These are phyloP conservation scores for Fusarium marasasianum DNA, from an alignment of 2,329 filamentous ascomycete species.

Conservation along the genomic window DNA sequence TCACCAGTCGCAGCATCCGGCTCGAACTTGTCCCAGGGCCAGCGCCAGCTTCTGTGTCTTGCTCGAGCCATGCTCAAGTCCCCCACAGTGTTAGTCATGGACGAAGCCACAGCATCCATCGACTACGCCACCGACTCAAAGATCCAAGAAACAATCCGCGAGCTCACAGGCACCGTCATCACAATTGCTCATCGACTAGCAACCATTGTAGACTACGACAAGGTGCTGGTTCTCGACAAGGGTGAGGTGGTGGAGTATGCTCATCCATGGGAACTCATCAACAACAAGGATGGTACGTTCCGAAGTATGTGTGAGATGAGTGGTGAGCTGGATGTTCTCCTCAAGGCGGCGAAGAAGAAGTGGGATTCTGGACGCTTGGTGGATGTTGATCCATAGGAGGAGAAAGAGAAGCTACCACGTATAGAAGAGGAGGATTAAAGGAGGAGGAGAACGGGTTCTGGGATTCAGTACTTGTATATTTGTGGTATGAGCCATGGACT, in stretches of 20 bases:
- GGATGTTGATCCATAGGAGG: slow-evolving; percentile 43
- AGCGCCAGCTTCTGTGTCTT: slow-evolving; percentile 92
- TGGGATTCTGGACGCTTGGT: slow-evolving; percentile 54
- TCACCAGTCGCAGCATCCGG: slow-evolving; percentile 90
- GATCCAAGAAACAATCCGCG: slow-evolving; percentile 96
- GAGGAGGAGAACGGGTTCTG: not conserved
- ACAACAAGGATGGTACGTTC: slow-evolving; percentile 72
- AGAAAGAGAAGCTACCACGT: not conserved
- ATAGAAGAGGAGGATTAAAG: slow-evolving; percentile 25
- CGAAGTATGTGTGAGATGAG: slow-evolving; percentile 72
- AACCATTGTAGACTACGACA: slow-evolving; percentile 98
- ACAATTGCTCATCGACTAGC: slow-evolving; percentile 96
- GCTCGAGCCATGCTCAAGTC: slow-evolving; percentile 91
- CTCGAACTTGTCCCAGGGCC: slow-evolving; percentile 93
- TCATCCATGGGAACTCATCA: slow-evolving; percentile 85
- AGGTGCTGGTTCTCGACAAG: slow-evolving; percentile 92
- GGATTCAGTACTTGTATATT: not conserved
- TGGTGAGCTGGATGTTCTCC: slow-evolving; percentile 63
- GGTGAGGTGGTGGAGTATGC: slow-evolving; percentile 88
- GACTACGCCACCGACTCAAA: slow-evolving; percentile 96
- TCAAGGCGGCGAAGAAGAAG: slow-evolving; percentile 65
- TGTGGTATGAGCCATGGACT: not conserved
- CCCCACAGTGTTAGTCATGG: slow-evolving; percentile 96
- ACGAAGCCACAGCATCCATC: slow-evolving; percentile 97
- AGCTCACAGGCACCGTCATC: slow-evolving; percentile 91